phyloP scores from a whole-genome alignment of 108 stramenopile species.

The Aureococcus anophagefferens region DNA sequence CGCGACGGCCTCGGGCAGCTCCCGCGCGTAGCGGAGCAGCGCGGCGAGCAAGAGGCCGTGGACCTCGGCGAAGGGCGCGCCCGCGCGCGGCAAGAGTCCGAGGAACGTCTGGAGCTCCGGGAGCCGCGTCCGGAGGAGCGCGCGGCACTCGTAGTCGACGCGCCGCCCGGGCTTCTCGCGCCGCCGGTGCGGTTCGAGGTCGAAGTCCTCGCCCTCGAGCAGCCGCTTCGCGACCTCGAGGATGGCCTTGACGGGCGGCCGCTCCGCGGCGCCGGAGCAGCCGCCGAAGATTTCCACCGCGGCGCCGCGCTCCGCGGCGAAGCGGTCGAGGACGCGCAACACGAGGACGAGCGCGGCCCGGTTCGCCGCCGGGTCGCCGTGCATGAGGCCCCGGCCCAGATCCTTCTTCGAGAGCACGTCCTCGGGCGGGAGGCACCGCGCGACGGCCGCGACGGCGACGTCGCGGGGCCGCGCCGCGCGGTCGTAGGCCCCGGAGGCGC shows the following conservation, averaged over 20 bases:
- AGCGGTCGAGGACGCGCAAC: background rate
- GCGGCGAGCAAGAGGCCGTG: background rate
- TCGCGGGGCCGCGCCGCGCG: background rate
- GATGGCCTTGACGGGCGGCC: too few species aligned
- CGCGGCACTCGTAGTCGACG: background rate
- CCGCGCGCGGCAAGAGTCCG: background rate
- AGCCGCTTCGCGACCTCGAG: too few species aligned
- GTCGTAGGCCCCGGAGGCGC: background rate
- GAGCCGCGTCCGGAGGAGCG: background rate
- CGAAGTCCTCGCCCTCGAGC: too few species aligned
- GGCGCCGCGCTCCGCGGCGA: background rate
- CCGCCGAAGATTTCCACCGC: background rate
- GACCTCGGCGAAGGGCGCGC: background rate
- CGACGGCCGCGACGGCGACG: background rate
- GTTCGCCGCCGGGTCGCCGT: background rate
- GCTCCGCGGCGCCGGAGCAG: too few species aligned
- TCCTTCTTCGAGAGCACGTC: background rate
- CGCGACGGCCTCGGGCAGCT: background rate
- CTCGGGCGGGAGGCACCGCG: background rate
- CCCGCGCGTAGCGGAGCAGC: background rate
- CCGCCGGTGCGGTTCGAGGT: too few species aligned
- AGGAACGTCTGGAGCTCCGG: background rate
- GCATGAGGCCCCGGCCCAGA: background rate
- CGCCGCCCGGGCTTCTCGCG: too few species aligned
- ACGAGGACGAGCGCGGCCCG: background rate